Conservation (phyloP, 73 alveolate genomes). For the Durusdinium trenchii region DNA sequence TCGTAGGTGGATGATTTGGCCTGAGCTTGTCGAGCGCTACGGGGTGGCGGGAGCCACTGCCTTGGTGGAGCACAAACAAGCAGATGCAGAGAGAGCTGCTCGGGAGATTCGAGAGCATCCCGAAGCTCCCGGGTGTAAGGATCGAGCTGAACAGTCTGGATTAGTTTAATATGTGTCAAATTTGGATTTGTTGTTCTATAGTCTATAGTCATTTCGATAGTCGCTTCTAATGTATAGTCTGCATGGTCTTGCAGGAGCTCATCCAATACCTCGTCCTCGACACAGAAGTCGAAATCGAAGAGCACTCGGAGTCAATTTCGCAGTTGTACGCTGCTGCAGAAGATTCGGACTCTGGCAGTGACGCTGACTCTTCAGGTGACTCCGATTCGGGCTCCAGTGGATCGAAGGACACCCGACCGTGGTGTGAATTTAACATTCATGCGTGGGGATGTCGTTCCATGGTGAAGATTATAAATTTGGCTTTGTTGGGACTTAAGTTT, state of each 20-base stretch:
- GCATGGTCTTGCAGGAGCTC: constrained; percentile 19
- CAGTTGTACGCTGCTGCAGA: background rate
- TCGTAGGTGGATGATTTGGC: constrained; percentile 2
- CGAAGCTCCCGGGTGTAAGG: background rate
- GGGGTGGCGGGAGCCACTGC: background rate
- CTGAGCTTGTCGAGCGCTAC: background rate
- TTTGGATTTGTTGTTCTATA: too few species aligned
- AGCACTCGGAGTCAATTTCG: background rate
- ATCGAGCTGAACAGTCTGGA: too few species aligned
- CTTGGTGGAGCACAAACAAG: background rate
- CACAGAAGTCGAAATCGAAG: background rate
- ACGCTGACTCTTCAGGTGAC: too few species aligned
- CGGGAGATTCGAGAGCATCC: constrained; percentile 8
- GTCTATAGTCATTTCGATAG: too few species aligned
- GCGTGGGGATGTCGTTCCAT: too few species aligned
- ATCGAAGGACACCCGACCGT: background rate
- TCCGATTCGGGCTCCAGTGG: background rate
- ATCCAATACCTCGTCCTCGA: constrained; percentile 3
- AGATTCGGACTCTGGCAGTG: background rate
- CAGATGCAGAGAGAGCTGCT: background rate
- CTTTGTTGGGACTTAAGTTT: too few species aligned
- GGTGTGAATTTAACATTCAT: background rate
- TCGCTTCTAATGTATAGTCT: too few species aligned
- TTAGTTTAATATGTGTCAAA: too few species aligned
- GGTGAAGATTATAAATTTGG: too few species aligned